These are phyloP conservation scores for Polytrichum commune DNA, from an alignment of 225 moss, liverwort and hornwort species.

Conservation along the genomic window DNA sequence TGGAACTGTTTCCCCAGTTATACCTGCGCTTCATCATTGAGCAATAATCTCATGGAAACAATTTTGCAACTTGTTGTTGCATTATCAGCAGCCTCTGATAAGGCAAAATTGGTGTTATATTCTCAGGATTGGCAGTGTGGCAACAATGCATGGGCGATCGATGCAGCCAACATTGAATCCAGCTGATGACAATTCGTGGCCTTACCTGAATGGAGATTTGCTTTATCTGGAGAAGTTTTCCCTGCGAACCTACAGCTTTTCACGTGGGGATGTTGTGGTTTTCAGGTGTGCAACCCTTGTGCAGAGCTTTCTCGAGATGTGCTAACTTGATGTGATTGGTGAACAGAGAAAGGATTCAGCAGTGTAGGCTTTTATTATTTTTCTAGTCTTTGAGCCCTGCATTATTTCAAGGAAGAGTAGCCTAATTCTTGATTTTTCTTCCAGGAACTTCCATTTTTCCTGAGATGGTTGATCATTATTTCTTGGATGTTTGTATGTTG, in stretches of 20 bases:
- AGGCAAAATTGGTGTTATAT: not conserved
- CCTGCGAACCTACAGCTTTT: constrained; percentile 77
- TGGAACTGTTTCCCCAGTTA: no score
- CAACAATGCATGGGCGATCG: constrained; percentile 82
- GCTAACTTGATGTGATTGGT: not conserved
- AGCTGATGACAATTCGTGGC: constrained; percentile 48
- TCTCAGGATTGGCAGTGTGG: constrained; percentile 61
- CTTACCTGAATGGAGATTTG: constrained; percentile 57
- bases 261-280: constrained; percentile 96
- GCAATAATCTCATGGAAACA: no score
- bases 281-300: constrained; percentile 52
- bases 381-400: not conserved
- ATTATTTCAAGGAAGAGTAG: not conserved
- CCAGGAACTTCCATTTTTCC: no score
- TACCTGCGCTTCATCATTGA: no score
- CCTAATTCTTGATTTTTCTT: constrained; percentile 1
- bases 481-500: no score
- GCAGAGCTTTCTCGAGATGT: constrained; percentile 4
- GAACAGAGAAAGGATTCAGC: no score
- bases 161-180: constrained; percentile 95
- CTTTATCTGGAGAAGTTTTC: constrained; percentile 81
- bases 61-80: no score
- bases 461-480: no score
- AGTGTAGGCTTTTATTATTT: no score
- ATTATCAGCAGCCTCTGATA: no score